phyloP scores from a whole-genome alignment of 495 filamentous ascomycete species.

The Penicillium samsonianum region DNA sequence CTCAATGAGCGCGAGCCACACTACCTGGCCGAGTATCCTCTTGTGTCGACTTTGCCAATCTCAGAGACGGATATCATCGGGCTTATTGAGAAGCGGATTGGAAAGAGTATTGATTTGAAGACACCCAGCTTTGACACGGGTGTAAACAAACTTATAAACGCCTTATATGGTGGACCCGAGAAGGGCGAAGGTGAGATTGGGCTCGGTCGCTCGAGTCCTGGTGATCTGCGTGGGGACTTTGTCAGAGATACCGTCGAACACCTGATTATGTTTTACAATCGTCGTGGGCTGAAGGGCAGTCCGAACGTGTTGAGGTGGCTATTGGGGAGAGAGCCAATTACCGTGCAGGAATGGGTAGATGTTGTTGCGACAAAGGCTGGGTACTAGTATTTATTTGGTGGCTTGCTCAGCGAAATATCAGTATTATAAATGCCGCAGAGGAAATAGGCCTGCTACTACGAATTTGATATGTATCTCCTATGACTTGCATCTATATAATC shows the following conservation, averaged over 20 bases:
- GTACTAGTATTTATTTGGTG: not conserved
- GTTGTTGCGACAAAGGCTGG: not conserved
- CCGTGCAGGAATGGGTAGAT: not conserved
- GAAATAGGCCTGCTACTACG: too few relatives aligned
- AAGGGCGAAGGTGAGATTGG: not conserved
- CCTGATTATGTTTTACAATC: not conserved
- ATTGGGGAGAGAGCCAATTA: not conserved
- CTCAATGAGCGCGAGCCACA: not conserved
- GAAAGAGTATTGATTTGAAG: not conserved
- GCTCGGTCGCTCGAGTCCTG: not conserved
- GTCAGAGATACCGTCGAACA: not conserved
- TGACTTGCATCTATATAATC: too few relatives aligned
- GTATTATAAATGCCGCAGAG: too few relatives aligned
- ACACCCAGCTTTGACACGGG: not conserved
- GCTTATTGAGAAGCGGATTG: not conserved
- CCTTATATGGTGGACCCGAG: not conserved
- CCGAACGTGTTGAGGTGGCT: not conserved
- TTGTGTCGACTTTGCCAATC: not conserved
- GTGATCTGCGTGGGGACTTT: not conserved
- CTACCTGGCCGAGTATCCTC: not conserved
- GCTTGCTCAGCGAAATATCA: not conserved
- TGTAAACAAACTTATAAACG: not conserved
- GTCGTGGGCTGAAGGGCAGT: not conserved
- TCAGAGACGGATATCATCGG: not conserved
- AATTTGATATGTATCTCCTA: too few relatives aligned